Evolutionary conservation across 1,139 yeast species (phyloP), one percentile per base, ranked within the genome.

Genomic region (Blastobotrys capitulatus): DNA sequence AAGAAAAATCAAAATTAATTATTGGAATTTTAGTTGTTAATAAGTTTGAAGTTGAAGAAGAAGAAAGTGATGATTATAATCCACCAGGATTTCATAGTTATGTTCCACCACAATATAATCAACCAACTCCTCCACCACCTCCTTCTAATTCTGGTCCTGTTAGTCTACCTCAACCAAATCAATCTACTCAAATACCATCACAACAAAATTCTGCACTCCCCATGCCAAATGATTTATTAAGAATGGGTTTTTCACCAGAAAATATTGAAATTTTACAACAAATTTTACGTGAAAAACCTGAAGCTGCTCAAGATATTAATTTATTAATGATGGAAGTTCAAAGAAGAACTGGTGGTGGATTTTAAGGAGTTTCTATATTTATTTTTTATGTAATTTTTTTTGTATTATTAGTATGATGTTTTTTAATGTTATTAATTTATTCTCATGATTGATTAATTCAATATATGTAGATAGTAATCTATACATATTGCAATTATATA

Each of bases 231-330:
- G 46, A 47, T 31, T 25, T 42, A 18, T 13, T 22, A 8, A 41
- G 20, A 31, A 42, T 50, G 36, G 66, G 75, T 32, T 54, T 60
- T 35, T 54, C 61, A 2, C 48, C 57, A 13, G 57, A 58, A 37
- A 65, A 64, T 26, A 54, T 57, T 20, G 57, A 53, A 16, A 40
- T 58, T 22, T 54, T 64, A 45, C 56, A 55, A 46, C 50, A 51
- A 19, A 55, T 64, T 16, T 42, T 63, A 12, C 51, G 53, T 13
- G 55, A 52, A 12, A 53, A 54, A 27, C 66, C 67, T 1, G 60
- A 58, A 19, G 62, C 59, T 2, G 54, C 57, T 57, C 12, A 53
- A 49, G 59, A 65, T 52, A 67, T 69, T 4, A 56, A 56, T 46
- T 48, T 58, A 44, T 52, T 65, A 47, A 53, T 64, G 18, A 48